These are phyloP conservation scores for Calonectria hawksworthii DNA, from an alignment of 2,329 filamentous ascomycete species.

Conservation along the genomic window DNA sequence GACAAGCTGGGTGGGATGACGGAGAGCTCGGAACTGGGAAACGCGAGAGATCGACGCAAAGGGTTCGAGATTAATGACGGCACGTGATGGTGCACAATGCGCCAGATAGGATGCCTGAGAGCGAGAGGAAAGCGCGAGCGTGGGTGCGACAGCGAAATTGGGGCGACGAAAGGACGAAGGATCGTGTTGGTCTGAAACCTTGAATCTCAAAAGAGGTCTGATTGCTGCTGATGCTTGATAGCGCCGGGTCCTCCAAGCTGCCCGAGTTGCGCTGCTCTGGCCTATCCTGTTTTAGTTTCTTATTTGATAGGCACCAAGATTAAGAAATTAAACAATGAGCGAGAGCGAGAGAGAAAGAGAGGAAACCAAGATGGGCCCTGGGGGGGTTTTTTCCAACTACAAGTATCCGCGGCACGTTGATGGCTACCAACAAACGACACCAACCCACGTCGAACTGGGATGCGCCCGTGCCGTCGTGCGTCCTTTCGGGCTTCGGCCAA, in stretches of 20 bases:
- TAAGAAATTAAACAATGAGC: neutral
- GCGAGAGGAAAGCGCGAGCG: neutral
- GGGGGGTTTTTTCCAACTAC: neutral
- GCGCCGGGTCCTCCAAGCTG: neutral
- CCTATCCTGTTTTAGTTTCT: neutral
- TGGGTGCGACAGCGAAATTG: neutral
- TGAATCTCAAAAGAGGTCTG: constrained; percentile 10
- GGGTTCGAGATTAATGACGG: constrained; percentile 11
- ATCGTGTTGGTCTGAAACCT: constrained; percentile 7
- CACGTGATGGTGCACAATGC: constrained; percentile 17
- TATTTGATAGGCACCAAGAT: neutral
- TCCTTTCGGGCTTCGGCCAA: constrained; percentile 11
- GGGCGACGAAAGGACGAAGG: neutral
- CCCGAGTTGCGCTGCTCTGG: neutral
- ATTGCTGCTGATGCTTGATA: constrained; percentile 8
- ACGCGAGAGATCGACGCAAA: neutral
- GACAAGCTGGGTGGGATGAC: constrained; percentile 11
- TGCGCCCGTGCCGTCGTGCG: constrained; percentile 17
- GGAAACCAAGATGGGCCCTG: neutral
- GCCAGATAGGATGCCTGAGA: neutral
- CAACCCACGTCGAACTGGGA: neutral
- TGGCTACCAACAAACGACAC: constrained; percentile 3
- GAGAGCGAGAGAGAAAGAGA: neutral
- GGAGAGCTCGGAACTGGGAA: neutral
- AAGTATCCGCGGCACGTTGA: neutral